Percentiles rank a stretch among this genome's conserved stretches.
Evolutionary conservation across 2,329 filamentous ascomycete genomes (phyloP).

Genomic region (Cladosporium sphaerospermum): DNA sequence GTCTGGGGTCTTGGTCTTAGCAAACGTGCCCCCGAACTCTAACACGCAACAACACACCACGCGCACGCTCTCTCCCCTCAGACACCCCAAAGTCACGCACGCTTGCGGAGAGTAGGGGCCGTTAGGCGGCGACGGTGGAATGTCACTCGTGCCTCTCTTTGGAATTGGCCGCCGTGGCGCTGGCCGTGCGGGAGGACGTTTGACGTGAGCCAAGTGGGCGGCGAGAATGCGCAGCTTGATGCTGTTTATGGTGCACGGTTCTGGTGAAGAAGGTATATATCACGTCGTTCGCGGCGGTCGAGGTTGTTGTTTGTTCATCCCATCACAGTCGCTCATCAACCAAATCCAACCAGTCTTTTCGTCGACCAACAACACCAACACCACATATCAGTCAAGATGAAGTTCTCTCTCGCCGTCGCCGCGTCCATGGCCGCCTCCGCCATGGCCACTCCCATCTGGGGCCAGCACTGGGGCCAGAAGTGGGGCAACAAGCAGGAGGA

Average conservation of each 20-base stretch:
- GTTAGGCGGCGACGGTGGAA: neutral
- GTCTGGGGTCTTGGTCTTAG: constrained; percentile 1
- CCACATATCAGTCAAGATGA: neutral
- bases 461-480: constrained; percentile 1
- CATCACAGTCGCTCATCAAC: neutral
- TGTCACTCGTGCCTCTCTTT: neutral
- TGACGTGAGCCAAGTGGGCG: constrained; percentile 6
- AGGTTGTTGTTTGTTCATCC: neutral
- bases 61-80: neutral
- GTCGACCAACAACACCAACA: neutral
- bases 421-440: constrained; percentile 6
- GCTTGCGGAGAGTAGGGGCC: neutral
- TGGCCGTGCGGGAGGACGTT: neutral
- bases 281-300: no score
- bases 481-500: constrained; percentile 4
- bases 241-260: constrained; percentile 2
- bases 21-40: neutral
- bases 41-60: constrained; percentile 3
- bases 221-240: neutral
- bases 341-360: neutral
- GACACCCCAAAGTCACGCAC: neutral
- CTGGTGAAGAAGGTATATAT: neutral
- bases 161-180: constrained; percentile 3
- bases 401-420: constrained; percentile 9
- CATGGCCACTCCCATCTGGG: constrained; percentile 6